Base-by-base conservation (phyloP, 371 early-diverging fungal genomes). In the Cokeromyces recurvatus region DNA sequence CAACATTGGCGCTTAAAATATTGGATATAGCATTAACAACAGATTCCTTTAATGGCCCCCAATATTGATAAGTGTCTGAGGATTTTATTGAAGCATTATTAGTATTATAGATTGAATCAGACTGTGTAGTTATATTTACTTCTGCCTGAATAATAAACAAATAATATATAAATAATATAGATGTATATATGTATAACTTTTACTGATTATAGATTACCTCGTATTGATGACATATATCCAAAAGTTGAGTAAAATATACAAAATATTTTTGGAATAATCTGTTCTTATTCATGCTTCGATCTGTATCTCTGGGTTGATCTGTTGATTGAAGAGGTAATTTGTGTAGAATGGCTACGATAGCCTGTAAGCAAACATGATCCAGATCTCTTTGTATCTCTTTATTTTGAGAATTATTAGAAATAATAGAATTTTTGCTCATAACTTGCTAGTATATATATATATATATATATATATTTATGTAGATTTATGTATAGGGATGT, bases 1-100 rank as follows among this genome's bases (percentile, higher is more conserved):
- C 94, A 32, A 94, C 81, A 63, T 95, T 95, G 19, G 91, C 88
- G n/a, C 86, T 84, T 10, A 95, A 70, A 53, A 95, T 77, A 51
- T 92, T 89, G 14, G 92, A 88, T 38, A 95, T 68, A 0, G 91
- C 89, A 47, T 82, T 71, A 54, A 94, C 88, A 4, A 92, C 83
- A 38, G 83, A 78, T 9, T 92, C 87, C 53, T 90, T 89, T 22
- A 91, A 50, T 9, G 79, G 79, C 2, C 75, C 74, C 34, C 85
- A 66, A 55, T 86, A 82, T 20, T 81, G 78, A 20, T 47, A 48
- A 3, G 46, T 37, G 11, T 62, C 62, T n/a, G 48, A 27, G 7
- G 53, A 22, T 32, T 49, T 62, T 12, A 41, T n/a, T n/a, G n/a
- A n/a, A n/a, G n/a, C n/a, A n/a, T n/a, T 40, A 5, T 39, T 35